These are phyloP conservation scores for Cladosporium sp. DNA, from an alignment of 2,329 filamentous ascomycete species.

Conservation along the genomic window DNA sequence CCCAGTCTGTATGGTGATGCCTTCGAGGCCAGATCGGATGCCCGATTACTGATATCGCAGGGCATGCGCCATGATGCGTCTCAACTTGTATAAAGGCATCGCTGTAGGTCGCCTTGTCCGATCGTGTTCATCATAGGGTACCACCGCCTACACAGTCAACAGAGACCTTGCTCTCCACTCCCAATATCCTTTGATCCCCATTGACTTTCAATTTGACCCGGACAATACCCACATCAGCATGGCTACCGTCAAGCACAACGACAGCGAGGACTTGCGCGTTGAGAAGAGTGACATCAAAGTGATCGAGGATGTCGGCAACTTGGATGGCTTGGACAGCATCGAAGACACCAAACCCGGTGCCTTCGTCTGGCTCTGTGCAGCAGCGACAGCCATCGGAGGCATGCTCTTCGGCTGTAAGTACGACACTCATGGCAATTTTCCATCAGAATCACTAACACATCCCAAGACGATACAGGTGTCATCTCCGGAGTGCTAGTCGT, in stretches of 20 bases:
- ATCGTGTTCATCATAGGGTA: neutral
- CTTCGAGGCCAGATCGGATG: neutral
- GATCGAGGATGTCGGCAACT: conserved; percentile 11
- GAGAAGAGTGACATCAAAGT: conserved; percentile 5
- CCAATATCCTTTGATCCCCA: neutral
- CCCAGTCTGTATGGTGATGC: neutral
- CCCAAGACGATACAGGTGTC: conserved; percentile 15
- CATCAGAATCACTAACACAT: neutral
- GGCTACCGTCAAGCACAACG: conserved; percentile 1
- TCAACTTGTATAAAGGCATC: neutral
- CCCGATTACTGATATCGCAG: neutral
- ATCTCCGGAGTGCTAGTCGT: conserved; percentile 18
- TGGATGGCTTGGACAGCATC: conserved; percentile 14
- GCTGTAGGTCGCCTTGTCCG: neutral
- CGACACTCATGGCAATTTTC: too few relatives aligned
- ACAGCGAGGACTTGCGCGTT: neutral
- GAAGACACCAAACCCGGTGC: conserved; percentile 18
- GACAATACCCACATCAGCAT: neutral
- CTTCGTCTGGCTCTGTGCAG: conserved; percentile 16
- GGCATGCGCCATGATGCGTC: neutral
- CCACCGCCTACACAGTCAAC: neutral
- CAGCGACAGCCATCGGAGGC: conserved; percentile 19
- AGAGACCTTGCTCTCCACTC: too few relatives aligned
- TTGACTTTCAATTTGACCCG: neutral
- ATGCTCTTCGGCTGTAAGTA: conserved; percentile 16